Percentiles rank a stretch among this genome's conserved stretches.
These are phyloP conservation scores for Magnaporthiopsis poae DNA, from an alignment of 2,329 filamentous ascomycete genomes.

Conservation along the genomic window DNA sequence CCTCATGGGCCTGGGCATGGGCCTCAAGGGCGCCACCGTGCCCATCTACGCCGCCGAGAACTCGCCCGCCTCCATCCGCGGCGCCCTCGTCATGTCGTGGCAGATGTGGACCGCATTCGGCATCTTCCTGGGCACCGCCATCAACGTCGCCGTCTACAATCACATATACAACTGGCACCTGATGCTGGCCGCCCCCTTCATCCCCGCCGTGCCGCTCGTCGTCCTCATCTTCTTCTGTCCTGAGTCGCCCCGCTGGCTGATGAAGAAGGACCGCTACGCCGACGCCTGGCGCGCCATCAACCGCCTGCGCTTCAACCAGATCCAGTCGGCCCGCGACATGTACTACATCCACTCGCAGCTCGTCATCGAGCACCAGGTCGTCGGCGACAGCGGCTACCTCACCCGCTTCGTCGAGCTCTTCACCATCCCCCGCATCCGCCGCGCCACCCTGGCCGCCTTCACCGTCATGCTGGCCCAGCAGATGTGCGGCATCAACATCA, in stretches of 20 bases:
- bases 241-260: slow-evolving; percentile 55
- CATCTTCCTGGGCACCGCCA: slow-evolving; percentile 49
- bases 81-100: slow-evolving; percentile 76
- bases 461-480: slow-evolving; percentile 73
- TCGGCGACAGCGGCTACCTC: slow-evolving; percentile 44
- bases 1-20: slow-evolving; percentile 68
- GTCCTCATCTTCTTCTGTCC: slow-evolving; percentile 56
- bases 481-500: slow-evolving; percentile 62
- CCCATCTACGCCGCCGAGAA: slow-evolving; percentile 71
- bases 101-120: slow-evolving; percentile 32
- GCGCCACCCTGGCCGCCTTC: slow-evolving; percentile 66
- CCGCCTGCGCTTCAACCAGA: slow-evolving; percentile 40
- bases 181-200: slow-evolving; percentile 45
- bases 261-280: slow-evolving; percentile 54
- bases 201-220: slow-evolving; percentile 47
- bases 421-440: slow-evolving; percentile 57
- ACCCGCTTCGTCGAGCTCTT: slow-evolving; percentile 57
- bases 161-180: slow-evolving; percentile 26
- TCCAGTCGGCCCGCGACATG: slow-evolving; percentile 52
- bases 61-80: slow-evolving; percentile 58
- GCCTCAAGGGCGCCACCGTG: slow-evolving; percentile 61
- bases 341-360: slow-evolving; percentile 58
- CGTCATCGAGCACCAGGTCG: slow-evolving; percentile 44
- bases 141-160: slow-evolving; percentile 43
- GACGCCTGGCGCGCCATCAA: slow-evolving; percentile 50